A percentile compares a stretch with the other conserved stretches of the same genome.
These are phyloP conservation scores for Stachybotrys chlorohalonatus DNA, from an alignment of 2,329 filamentous ascomycete genomes.

Conservation along the genomic window DNA sequence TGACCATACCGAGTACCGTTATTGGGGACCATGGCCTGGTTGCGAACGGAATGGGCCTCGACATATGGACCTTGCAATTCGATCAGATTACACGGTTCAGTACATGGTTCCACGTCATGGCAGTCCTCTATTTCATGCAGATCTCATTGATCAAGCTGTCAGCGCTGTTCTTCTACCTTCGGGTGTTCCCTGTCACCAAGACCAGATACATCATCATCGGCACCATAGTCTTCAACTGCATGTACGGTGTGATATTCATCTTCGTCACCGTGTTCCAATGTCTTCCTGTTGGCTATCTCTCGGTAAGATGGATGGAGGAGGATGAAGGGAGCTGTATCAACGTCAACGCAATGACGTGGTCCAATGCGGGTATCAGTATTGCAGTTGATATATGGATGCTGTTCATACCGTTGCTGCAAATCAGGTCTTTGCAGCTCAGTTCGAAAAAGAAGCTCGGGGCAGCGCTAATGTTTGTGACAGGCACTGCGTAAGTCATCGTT, in stretches of 20 bases:
- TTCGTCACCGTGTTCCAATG: conserved; percentile 35
- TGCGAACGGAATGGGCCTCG: background rate
- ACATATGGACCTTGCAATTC: conserved; percentile 27
- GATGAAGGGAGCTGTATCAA: conserved; percentile 33
- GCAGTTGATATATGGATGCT: conserved; percentile 36
- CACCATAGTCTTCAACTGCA: conserved; percentile 22
- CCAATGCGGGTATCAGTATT: conserved; percentile 36
- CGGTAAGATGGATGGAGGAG: conserved; percentile 35
- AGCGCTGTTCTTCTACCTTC: conserved; percentile 38
- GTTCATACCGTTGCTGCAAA: conserved; percentile 29
- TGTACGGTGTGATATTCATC: conserved; percentile 26
- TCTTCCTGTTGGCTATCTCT: conserved; percentile 33
- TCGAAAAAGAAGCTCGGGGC: conserved; percentile 31
- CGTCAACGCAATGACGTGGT: conserved; percentile 33
- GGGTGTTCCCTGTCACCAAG: conserved; percentile 30
- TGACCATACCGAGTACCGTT: background rate
- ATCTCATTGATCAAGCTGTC: conserved; percentile 33
- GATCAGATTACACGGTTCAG: background rate
- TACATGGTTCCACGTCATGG: conserved; percentile 15
- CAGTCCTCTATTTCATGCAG: conserved; percentile 29
- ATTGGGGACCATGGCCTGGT: background rate
- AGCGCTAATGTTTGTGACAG: conserved; percentile 31
- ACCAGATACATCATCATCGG: conserved; percentile 25
- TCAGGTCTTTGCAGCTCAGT: conserved; percentile 24
- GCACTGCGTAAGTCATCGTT: conserved; percentile 17